Percentiles rank a stretch among this genome's conserved stretches.
phyloP scores from a whole-genome alignment of 441 rosid genomes.

The Euphorbia schlechtendalii region DNA sequence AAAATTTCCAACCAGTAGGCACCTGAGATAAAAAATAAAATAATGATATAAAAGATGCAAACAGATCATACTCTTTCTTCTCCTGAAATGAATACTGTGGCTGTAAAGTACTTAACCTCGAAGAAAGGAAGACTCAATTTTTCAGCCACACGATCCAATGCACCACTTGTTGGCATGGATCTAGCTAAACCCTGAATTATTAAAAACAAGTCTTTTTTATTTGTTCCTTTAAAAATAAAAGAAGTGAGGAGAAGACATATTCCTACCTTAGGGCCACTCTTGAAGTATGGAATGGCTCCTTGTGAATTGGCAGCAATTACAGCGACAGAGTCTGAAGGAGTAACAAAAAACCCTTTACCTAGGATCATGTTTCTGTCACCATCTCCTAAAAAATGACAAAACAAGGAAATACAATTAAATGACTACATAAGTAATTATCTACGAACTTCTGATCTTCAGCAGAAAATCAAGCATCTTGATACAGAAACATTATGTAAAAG shows the following conservation, averaged over 20 bases:
- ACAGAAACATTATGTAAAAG: neutral
- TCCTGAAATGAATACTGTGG: conserved; percentile 2
- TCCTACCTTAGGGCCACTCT: conserved; percentile 65
- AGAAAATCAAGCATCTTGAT: conserved; percentile 1
- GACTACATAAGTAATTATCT: neutral
- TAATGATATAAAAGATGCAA: conserved; percentile 14
- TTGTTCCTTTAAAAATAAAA: conserved; percentile 11
- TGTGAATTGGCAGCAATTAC: conserved; percentile 88
- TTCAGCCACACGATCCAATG: conserved; percentile 90
- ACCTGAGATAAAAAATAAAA: conserved; percentile 47
- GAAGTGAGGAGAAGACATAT: conserved; percentile 10
- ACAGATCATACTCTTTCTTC: neutral
- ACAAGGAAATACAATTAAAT: neutral
- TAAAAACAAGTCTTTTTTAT: conserved; percentile 12
- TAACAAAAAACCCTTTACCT: conserved; percentile 75
- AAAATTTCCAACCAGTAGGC: conserved; percentile 96
- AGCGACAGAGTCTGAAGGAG: conserved; percentile 96
- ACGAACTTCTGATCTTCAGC: neutral
- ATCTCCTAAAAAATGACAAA: conserved; percentile 51
- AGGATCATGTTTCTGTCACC: conserved; percentile 98
- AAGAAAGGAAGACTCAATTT: conserved; percentile 78
- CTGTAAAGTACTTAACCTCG: conserved; percentile 46
- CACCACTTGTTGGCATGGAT: conserved; percentile 98
- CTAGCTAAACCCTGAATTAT: conserved; percentile 74
- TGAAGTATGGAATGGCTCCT: conserved; percentile 81